These are phyloP conservation scores for Limnomonas spitsbergensis DNA, from an alignment of 139 green algal species.

Conservation along the genomic window DNA sequence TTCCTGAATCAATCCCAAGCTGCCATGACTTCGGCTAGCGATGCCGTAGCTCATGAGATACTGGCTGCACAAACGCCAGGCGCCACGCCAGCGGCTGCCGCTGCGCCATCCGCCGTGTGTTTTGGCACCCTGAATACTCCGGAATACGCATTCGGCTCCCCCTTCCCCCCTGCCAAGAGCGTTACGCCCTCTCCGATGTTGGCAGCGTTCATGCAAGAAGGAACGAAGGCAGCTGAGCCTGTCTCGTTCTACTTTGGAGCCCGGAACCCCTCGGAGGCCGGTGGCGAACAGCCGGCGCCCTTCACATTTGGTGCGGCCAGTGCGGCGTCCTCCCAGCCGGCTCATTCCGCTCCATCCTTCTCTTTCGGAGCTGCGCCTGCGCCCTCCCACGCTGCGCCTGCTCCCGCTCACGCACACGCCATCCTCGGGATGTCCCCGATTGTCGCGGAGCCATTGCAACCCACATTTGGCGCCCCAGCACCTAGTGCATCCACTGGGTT, in stretches of 20 bases:
- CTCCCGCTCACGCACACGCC: too few species aligned
- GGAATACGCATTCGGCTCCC: not conserved
- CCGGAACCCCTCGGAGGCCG: not conserved
- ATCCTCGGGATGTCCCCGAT: too few species aligned
- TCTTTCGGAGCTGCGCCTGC: too few species aligned
- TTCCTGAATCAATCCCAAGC: constrained; percentile 18
- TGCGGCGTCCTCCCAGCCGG: too few species aligned
- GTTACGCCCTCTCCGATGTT: not conserved
- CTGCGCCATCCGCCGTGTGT: too few species aligned
- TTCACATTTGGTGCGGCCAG: not conserved
- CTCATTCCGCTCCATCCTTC: too few species aligned
- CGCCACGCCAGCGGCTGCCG: not conserved
- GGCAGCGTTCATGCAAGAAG: too few species aligned
- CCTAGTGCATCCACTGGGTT: not conserved
- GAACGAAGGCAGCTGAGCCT: not conserved
- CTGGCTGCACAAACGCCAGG: not conserved
- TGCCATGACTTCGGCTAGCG: not conserved
- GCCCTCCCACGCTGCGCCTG: too few species aligned
- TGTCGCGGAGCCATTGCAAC: too few species aligned
- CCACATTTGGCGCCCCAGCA: not conserved
- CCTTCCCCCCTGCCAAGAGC: not conserved
- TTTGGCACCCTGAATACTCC: too few species aligned
- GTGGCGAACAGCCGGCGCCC: not conserved
- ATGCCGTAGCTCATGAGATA: constrained; percentile 19
- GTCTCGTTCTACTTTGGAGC: not conserved